Base-by-base conservation (phyloP, 2,329 filamentous ascomycete species). In the Aspergillus sp. region DNA sequence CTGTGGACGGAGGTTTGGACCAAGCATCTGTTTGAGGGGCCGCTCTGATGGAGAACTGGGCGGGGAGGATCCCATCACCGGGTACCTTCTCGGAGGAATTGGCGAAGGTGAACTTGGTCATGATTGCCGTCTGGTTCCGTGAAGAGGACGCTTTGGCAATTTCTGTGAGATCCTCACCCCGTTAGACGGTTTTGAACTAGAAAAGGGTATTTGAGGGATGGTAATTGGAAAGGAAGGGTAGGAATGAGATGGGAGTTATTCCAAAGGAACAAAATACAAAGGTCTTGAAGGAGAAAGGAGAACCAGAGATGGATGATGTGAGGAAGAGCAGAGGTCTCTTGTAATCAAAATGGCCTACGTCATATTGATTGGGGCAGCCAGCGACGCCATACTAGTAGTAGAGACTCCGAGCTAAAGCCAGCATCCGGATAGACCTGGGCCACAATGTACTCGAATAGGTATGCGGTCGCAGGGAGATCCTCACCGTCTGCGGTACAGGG, bases 21-120 rank as follows among this genome's bases (percentile, higher is more conserved):
- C 90, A 94, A 71, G 92, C 85, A 75, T 93, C 90, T 38, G 89
- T 91, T 32, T 81, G 82, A 0, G 88, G 82, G 0, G 76, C 70
- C 17, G 87, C 84, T 55, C 78, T 81, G 67, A 90, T 80, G 15
- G 75, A 80, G 72, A 88, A 86, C 30, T 73, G 62, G 7, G 69
- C 57, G 5, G 70, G 70, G 27, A 75, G 70, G 36, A 66, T 62
- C 6, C 66, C 69, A 19, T 69, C 57, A 15, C 70, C 67, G 3
- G 76, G 75, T 15, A 75, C 65, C 1, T 64, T 25, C 25, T 73
- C 69, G 19, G 64, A 61, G 8, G 75, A 72, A 55, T 77, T 77
- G 63, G 64, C 62, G 62, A 78, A 72, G 25, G 65, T 64, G 62
- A 73, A 77, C 60, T 68, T 62, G 39, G 71, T 62, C 73, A 76